Base-by-base conservation (phyloP, 2,329 filamentous ascomycete genomes). In the Penicillium sp. region DNA sequence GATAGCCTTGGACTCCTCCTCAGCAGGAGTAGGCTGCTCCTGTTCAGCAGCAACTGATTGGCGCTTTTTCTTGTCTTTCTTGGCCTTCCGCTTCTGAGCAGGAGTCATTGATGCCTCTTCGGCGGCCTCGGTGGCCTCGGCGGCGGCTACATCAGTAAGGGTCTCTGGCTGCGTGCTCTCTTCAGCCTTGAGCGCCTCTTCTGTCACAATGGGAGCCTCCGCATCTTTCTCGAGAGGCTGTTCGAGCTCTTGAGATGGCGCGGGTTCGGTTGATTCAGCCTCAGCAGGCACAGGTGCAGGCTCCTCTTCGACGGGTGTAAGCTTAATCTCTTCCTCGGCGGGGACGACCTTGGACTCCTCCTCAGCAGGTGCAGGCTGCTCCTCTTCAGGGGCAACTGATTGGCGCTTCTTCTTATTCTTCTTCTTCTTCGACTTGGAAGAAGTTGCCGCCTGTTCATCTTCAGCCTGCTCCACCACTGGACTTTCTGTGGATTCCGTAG, bases 371-470 rank as follows among this genome's bases (percentile, higher is more conserved):
- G 41, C 31, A 23, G 43, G 31, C 17, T 59, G 39, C 27, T 61
- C 51, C 8, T 49, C 44, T 27, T 55, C 52, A 21, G 19, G 17
- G 4, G 35, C 52, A 44, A 60, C 43, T 38, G 63, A 62, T 53
- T 65, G 63, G 15, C 53, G 57, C 58, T 66, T 66, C 58, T 66
- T 67, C 31, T 66, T 63, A 23, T 67, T 67, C 13, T 61, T 67
- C 44, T 66, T 59, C n/a, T 67, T 65, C 54, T 67, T 67, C 5
- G 55, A 57, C 25, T 57, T 57, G 0, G 50, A 53, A 43, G 49
- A 43, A 47, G 29, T 21, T 44, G 12, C 17, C 10, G 12, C 23
- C 31, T 53, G 39, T 17, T 53, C 41, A 53, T 19, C 50, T 36
- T 53, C 57, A 19, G 25, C 17, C 27, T 51, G 45, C 19, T 51